phyloP scores from a whole-genome alignment of 1,284 basidiomycete species.

The Sanghuangporus weigelae region DNA sequence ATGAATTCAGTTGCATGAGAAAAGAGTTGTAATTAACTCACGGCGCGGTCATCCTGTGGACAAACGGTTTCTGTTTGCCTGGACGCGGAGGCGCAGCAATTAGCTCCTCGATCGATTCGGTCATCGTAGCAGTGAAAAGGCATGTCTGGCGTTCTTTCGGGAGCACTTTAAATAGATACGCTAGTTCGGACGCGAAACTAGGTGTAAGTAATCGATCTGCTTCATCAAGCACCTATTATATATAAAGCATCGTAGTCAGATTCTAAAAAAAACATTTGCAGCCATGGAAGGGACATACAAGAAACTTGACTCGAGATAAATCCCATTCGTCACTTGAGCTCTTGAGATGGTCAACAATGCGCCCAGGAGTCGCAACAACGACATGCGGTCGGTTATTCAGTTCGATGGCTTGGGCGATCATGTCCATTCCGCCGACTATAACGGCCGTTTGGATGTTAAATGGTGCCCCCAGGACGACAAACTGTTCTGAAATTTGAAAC shows the following conservation, averaged over 20 bases:
- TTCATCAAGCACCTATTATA: slow-evolving; percentile 82
- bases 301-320: slow-evolving; percentile 77
- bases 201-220: slow-evolving; percentile 90
- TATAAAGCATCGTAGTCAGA: neutral
- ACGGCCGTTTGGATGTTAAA: slow-evolving; percentile 82
- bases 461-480: slow-evolving; percentile 83
- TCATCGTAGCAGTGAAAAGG: slow-evolving; percentile 94
- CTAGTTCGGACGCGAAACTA: slow-evolving; percentile 86
- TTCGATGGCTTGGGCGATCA: slow-evolving; percentile 91
- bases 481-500: slow-evolving; percentile 96
- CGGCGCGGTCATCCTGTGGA: slow-evolving; percentile 79
- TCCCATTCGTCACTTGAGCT: slow-evolving; percentile 82
- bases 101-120: slow-evolving; percentile 79
- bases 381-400: slow-evolving; percentile 86
- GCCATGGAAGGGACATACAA: slow-evolving; percentile 56
- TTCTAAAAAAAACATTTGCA: too few relatives aligned
- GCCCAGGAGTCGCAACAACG: slow-evolving; percentile 93
- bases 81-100: slow-evolving; percentile 68
- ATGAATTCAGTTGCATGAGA: neutral
- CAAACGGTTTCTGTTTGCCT: slow-evolving; percentile 85
- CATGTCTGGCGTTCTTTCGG: slow-evolving; percentile 90
- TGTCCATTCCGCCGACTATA: slow-evolving; percentile 97
- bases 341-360: slow-evolving; percentile 87
- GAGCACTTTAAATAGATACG: slow-evolving; percentile 73
- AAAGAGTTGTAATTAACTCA: slow-evolving; percentile 35